A percentile compares a stretch with the other conserved stretches of the same genome.
phyloP scores from a whole-genome alignment of 2,329 filamentous ascomycete species.

The Parascedosporium putredinis region DNA sequence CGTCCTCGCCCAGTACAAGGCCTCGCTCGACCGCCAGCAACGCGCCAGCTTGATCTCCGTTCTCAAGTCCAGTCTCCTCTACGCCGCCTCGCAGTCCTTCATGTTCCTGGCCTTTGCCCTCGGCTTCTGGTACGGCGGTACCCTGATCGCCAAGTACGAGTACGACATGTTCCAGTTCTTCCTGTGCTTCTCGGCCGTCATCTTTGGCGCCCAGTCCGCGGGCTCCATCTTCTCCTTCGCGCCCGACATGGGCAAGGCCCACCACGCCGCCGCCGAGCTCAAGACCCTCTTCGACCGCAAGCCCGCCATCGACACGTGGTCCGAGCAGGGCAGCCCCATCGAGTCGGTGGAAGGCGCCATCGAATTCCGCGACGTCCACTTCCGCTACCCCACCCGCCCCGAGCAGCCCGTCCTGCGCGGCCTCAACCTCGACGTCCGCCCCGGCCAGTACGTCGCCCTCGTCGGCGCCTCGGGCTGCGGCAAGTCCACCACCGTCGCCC shows the following conservation, averaged over 20 bases:
- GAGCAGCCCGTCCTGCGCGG: constrained; percentile 89
- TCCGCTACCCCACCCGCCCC: constrained; percentile 83
- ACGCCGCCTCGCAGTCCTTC: constrained; percentile 74
- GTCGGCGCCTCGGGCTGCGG: constrained; percentile 93
- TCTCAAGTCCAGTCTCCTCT: constrained; percentile 65
- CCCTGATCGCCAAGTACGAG: constrained; percentile 58
- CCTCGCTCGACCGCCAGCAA: constrained; percentile 55
- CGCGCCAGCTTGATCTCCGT: constrained; percentile 61
- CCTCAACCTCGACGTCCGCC: constrained; percentile 61
- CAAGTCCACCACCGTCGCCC: constrained; percentile 85
- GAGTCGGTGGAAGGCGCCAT: constrained; percentile 61
- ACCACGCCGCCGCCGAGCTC: constrained; percentile 69
- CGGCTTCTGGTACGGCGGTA: constrained; percentile 88
- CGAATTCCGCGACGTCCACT: constrained; percentile 88
- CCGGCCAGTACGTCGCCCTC: constrained; percentile 76
- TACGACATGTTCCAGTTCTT: constrained; percentile 84
- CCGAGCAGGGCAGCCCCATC: constrained; percentile 53
- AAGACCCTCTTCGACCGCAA: constrained; percentile 76
- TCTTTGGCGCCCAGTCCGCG: constrained; percentile 87
- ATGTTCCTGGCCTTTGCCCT: constrained; percentile 77
- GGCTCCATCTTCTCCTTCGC: constrained; percentile 84
- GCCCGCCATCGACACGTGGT: constrained; percentile 77
- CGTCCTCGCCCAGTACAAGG: constrained; percentile 62
- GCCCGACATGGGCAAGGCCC: constrained; percentile 88
- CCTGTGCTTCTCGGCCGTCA: constrained; percentile 75